Conservation (phyloP, 1,284 basidiomycete species). For the Irpex lacteus region DNA sequence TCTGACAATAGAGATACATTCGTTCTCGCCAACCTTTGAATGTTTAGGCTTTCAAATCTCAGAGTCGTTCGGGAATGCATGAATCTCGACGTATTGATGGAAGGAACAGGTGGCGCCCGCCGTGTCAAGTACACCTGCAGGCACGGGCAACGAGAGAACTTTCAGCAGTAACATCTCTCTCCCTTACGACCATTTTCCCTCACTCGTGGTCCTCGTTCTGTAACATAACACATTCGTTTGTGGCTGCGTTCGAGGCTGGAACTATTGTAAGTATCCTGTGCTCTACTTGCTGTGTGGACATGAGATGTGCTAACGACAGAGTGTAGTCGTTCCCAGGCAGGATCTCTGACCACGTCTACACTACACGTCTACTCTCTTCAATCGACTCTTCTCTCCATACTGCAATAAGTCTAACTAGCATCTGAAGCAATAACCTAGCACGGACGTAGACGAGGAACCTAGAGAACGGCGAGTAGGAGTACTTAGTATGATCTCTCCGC, state of each 20-base stretch:
- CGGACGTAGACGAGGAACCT: no score
- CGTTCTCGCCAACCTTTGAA: background rate
- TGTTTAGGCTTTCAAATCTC: no score
- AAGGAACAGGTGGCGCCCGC: no score
- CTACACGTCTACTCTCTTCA: background rate
- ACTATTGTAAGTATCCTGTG: no score
- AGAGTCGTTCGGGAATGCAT: no score
- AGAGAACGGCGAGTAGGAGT: no score
- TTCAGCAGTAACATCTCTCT: background rate
- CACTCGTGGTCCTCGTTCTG: background rate
- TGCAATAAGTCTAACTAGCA: background rate
- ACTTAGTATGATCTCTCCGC: slow-evolving; percentile 37
- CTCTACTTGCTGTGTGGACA: no score
- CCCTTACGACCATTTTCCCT: background rate
- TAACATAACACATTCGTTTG: background rate
- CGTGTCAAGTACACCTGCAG: no score
- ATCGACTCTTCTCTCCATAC: background rate
- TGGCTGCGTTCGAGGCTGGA: no score
- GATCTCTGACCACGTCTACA: background rate
- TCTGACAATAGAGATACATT: background rate
- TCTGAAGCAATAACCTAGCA: no score
- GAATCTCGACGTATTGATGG: no score
- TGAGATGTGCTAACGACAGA: no score
- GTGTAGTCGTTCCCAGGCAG: background rate
- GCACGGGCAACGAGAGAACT: background rate